These are phyloP conservation scores for Trichocladium antarcticum DNA, from an alignment of 495 filamentous ascomycete species.

Conservation along the genomic window DNA sequence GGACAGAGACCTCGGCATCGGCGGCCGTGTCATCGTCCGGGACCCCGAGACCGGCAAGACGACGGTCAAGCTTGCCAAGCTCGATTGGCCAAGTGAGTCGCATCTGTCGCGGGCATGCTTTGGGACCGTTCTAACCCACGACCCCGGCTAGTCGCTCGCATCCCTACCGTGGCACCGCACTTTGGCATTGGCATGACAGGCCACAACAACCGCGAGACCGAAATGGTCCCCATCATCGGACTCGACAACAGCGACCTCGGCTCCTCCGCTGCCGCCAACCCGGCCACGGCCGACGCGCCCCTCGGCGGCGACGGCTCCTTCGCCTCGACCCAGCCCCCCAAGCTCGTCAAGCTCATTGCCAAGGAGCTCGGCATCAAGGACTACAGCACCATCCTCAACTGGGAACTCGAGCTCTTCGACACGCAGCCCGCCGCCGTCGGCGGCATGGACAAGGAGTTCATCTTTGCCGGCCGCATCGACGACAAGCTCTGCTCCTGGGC, in stretches of 20 bases:
- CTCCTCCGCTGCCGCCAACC: conserved; percentile 15
- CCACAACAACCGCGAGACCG: conserved; percentile 77
- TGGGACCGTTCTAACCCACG: not conserved
- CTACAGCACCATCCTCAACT: conserved; percentile 67
- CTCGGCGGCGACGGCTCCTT: conserved; percentile 51
- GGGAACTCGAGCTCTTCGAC: conserved; percentile 97
- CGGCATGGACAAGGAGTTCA: conserved; percentile 84
- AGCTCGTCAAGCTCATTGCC: conserved; percentile 73
- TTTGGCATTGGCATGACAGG: conserved; percentile 73
- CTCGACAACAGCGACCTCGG: conserved; percentile 59
- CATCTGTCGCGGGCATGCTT: not conserved
- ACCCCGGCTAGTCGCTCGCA: conserved; percentile 53
- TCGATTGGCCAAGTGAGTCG: conserved; percentile 65
- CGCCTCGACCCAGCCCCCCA: conserved; percentile 65
- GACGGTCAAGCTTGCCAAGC: conserved; percentile 68
- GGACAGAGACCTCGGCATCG: conserved; percentile 86
- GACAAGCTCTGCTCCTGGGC: conserved; percentile 95
- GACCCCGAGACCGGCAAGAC: conserved; percentile 66
- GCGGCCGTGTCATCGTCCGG: conserved; percentile 75
- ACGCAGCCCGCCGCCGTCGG: conserved; percentile 73
- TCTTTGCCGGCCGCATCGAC: conserved; percentile 90
- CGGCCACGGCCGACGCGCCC: conserved; percentile 24
- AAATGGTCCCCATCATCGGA: conserved; percentile 89
- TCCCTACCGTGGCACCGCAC: conserved; percentile 88
- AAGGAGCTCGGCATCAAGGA: conserved; percentile 59